Conservation (phyloP, 2,329 filamentous ascomycete species). For the Fusarium sp. region DNA sequence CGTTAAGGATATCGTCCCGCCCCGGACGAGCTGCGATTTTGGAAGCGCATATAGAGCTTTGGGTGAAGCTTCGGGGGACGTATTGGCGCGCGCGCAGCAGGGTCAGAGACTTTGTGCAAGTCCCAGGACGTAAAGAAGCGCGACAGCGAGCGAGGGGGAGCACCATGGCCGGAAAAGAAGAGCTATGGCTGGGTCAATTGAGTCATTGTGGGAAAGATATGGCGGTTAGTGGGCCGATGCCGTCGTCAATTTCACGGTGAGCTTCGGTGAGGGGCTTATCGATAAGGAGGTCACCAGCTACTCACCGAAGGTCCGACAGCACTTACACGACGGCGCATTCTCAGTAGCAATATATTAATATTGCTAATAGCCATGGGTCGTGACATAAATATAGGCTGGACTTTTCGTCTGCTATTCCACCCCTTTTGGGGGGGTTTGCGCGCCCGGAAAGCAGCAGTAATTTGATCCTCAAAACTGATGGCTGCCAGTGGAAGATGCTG, state of each 20-base stretch:
- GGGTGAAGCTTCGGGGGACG: conserved; percentile 39
- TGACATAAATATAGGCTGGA: no score
- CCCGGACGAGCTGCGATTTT: conserved; percentile 15
- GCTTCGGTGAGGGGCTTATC: conserved; percentile 30
- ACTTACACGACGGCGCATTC: neutral
- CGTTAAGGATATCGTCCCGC: conserved; percentile 44
- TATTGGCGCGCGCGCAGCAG: conserved; percentile 35
- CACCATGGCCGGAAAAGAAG: conserved; percentile 38
- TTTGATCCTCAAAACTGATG: no score
- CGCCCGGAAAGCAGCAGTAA: no score
- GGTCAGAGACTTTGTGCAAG: conserved; percentile 5
- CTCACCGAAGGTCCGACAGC: neutral
- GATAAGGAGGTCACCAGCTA: conserved; percentile 1
- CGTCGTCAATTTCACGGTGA: conserved; percentile 31
- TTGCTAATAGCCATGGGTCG: neutral
- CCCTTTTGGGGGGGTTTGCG: no score
- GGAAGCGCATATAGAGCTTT: conserved; percentile 36
- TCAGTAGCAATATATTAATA: neutral
- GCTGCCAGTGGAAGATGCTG: no score
- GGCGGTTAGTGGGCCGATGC: conserved; percentile 40
- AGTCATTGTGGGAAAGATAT: conserved; percentile 34
- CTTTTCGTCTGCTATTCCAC: no score
- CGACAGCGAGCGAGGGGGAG: conserved; percentile 45
- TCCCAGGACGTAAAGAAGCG: conserved; percentile 36
- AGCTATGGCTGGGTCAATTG: conserved; percentile 36